Evolutionary conservation across 2,329 filamentous ascomycete genomes (phyloP).

Genomic region (Didymella segeticola): DNA sequence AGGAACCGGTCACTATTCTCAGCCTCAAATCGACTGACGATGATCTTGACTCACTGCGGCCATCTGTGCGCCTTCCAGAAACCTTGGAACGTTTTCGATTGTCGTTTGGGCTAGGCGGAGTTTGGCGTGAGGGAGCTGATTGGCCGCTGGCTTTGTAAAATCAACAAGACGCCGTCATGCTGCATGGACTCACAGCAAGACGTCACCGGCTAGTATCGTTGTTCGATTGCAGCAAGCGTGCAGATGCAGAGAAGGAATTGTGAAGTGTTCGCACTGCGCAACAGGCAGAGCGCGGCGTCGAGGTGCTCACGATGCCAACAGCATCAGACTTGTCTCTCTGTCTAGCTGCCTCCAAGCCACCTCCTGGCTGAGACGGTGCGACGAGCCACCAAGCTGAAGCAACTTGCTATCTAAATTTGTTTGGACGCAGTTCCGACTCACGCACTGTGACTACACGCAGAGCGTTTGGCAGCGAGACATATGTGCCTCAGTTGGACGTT

Average conservation of each 20-base stretch:
- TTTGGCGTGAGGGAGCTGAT: constrained; percentile 8
- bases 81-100: constrained; percentile 1
- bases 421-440: constrained; percentile 4
- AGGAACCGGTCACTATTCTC: not conserved
- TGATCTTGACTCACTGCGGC: constrained; percentile 4
- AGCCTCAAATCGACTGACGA: not conserved
- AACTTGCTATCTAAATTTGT: constrained; percentile 1
- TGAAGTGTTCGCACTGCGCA: too few species aligned
- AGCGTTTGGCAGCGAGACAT: constrained; percentile 15
- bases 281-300: not conserved
- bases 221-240: constrained; percentile 4
- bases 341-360: constrained; percentile 14
- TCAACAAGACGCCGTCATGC: constrained; percentile 9
- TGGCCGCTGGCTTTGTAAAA: not conserved
- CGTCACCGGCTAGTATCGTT: constrained; percentile 12
- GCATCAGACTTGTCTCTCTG: constrained; percentile 2
- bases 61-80: constrained; percentile 13
- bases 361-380: constrained; percentile 15
- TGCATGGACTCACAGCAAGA: constrained; percentile 10
- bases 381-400: constrained; percentile 11
- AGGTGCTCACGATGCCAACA: constrained; percentile 1
- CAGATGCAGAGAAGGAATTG: constrained; percentile 1
- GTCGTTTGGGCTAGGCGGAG: constrained; percentile 1
- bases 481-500: constrained; percentile 18
- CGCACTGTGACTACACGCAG: constrained; percentile 4